Evolutionary conservation across 1,284 basidiomycete species (phyloP).

Genomic region (Heimioporus retisporus): DNA sequence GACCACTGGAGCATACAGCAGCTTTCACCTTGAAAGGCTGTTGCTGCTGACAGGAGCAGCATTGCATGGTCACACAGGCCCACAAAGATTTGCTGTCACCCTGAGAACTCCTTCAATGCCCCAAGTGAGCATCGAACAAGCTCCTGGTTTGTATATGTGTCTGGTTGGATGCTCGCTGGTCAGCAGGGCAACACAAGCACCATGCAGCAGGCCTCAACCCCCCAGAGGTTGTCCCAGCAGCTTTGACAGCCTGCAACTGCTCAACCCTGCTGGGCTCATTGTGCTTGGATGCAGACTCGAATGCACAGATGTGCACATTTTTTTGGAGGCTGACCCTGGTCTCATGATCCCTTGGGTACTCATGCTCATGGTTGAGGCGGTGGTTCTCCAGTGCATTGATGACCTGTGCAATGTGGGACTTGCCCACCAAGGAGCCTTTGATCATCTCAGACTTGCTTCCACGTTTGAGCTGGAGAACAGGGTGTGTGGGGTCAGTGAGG

Average conservation of each 20-base stretch:
- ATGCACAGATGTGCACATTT: constrained; percentile 16
- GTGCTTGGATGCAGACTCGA: constrained; percentile 24
- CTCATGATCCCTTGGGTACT: constrained; percentile 15
- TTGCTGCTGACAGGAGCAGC: too few species aligned
- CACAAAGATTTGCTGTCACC: too few species aligned
- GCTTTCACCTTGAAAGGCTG: too few species aligned
- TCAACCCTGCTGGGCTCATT: constrained; percentile 24
- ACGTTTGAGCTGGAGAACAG: not conserved
- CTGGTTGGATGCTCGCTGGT: too few species aligned
- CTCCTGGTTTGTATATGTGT: too few species aligned
- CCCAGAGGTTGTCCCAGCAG: constrained; percentile 31
- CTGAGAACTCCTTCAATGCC: too few species aligned
- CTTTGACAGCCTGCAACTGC: constrained; percentile 25
- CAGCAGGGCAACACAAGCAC: too few species aligned
- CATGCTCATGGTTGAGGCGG: constrained; percentile 17
- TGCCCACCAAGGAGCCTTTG: constrained; percentile 21
- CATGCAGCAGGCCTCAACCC: not conserved
- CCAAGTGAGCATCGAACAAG: too few species aligned
- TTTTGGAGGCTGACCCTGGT: constrained; percentile 12
- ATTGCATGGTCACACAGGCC: too few species aligned
- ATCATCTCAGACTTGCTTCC: constrained; percentile 19
- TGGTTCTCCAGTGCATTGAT: constrained; percentile 26
- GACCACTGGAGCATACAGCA: too few species aligned
- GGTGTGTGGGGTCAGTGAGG: too few species aligned
- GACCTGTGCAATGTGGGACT: constrained; percentile 20